phyloP scores from a whole-genome alignment of 345 rosid species.

The Pelargonium nanum region DNA sequence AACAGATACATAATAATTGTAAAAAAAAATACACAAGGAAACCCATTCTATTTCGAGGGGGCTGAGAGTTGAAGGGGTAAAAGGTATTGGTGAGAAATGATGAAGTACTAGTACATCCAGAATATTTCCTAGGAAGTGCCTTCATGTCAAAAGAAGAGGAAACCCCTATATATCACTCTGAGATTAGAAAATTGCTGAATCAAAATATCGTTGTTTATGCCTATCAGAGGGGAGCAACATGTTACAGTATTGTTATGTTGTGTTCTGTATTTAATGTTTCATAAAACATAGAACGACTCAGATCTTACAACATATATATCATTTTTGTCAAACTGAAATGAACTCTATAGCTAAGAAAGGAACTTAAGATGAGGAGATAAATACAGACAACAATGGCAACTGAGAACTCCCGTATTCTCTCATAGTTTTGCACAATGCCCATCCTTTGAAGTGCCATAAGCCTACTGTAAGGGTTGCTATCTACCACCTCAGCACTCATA shows the following conservation, averaged over 20 bases:
- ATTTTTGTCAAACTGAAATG: neutral
- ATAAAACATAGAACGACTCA: no score
- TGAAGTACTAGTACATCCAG: no score
- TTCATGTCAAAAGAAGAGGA: no score
- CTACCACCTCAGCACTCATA: constrained; percentile 12
- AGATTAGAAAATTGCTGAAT: no score
- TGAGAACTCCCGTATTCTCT: constrained; percentile 75
- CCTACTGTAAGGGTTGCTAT: constrained; percentile 95
- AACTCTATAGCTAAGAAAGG: neutral
- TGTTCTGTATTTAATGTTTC: neutral
- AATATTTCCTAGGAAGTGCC: no score
- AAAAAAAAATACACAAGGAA: no score
- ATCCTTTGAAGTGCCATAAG: constrained; percentile 98
- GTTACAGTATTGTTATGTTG: neutral
- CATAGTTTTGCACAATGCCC: constrained; percentile 90
- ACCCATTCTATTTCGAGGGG: no score
- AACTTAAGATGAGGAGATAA: constrained; percentile 21
- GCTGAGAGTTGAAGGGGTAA: no score
- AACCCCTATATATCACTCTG: no score
- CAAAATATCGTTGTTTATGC: neutral
- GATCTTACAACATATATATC: neutral
- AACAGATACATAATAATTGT: no score
- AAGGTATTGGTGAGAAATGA: no score
- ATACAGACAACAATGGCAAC: constrained; percentile 91
- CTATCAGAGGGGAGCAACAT: neutral